Evolutionary conservation across 2,329 filamentous ascomycete species (phyloP).

Genomic region (Decorospora gaudefroyi): DNA sequence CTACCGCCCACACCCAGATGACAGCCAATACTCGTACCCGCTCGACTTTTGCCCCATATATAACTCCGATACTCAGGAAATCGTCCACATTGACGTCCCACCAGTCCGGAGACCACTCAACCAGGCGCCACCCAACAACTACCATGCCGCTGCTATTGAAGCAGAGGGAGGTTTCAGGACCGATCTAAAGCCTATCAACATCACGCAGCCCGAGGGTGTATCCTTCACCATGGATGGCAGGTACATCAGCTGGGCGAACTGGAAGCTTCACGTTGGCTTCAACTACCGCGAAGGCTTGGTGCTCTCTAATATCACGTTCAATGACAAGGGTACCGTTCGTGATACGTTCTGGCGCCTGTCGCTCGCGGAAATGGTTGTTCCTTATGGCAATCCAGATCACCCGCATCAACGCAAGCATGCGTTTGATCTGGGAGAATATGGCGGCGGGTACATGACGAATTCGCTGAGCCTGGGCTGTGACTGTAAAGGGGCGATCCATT

Average conservation of each 20-base stretch:
- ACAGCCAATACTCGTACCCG: constrained; percentile 88
- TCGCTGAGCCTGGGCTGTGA: constrained; percentile 76
- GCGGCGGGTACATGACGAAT: constrained; percentile 83
- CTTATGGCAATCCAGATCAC: constrained; percentile 79
- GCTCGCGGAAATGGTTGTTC: constrained; percentile 91
- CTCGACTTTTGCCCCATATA: constrained; percentile 94
- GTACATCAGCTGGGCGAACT: constrained; percentile 86
- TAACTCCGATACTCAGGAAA: constrained; percentile 75
- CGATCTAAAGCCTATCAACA: constrained; percentile 83
- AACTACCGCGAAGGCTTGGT: constrained; percentile 93
- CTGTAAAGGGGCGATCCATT: constrained; percentile 89
- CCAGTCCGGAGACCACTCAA: constrained; percentile 74
- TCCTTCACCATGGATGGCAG: constrained; percentile 79
- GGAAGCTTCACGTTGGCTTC: constrained; percentile 90
- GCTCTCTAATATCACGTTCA: constrained; percentile 86
- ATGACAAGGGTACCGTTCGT: constrained; percentile 75
- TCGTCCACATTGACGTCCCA: constrained; percentile 84
- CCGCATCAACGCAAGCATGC: constrained; percentile 82
- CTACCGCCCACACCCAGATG: constrained; percentile 82
- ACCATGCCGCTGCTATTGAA: constrained; percentile 74
- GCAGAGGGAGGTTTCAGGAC: constrained; percentile 74
- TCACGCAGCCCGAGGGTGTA: constrained; percentile 85
- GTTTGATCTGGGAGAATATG: constrained; percentile 80
- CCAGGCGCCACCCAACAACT: constrained; percentile 74
- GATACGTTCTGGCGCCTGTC: constrained; percentile 89